Percentiles rank a stretch among this genome's conserved stretches.
phyloP scores from a whole-genome alignment of 2,329 filamentous ascomycete genomes.

The Pyrenophora teres region DNA sequence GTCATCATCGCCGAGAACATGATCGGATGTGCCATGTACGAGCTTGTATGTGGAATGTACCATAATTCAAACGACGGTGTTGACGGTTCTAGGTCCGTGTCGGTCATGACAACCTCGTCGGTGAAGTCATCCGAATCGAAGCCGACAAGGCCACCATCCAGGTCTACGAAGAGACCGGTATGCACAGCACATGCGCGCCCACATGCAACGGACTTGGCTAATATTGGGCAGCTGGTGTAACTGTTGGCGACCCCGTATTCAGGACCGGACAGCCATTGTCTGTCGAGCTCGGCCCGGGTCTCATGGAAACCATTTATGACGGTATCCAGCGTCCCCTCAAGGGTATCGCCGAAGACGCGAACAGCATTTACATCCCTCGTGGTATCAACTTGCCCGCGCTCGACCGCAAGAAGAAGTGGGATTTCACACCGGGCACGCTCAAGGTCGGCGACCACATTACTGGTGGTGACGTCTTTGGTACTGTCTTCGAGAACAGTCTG shows the following conservation, averaged over 20 bases:
- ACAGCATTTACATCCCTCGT: slow-evolving; percentile 97
- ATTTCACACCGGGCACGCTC: slow-evolving; percentile 80
- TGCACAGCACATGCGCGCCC: slow-evolving; percentile 25
- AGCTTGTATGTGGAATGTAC: slow-evolving; percentile 68
- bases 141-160: slow-evolving; percentile 95
- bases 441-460: slow-evolving; percentile 98
- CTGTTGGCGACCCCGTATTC: slow-evolving; percentile 87
- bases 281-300: slow-evolving; percentile 92
- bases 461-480: slow-evolving; percentile 94
- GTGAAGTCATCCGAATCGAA: slow-evolving; percentile 98
- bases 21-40: slow-evolving; percentile 99
- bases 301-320: slow-evolving; percentile 99
- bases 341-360: slow-evolving; percentile 74
- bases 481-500: slow-evolving; percentile 94
- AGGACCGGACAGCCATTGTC: slow-evolving; percentile 95
- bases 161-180: slow-evolving; percentile 98
- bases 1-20: slow-evolving; percentile 98
- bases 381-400: slow-evolving; percentile 87
- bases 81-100: slow-evolving; percentile 72
- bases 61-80: background rate
- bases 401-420: slow-evolving; percentile 92
- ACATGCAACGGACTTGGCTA: slow-evolving; percentile 9
- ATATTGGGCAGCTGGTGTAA: slow-evolving; percentile 78
- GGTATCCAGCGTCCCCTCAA: slow-evolving; percentile 95
- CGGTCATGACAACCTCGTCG: slow-evolving; percentile 87